Evolutionary conservation across 129 eudicot species (phyloP), one percentile per base, ranked within the genome.

Genomic region (Silybum marianum): DNA sequence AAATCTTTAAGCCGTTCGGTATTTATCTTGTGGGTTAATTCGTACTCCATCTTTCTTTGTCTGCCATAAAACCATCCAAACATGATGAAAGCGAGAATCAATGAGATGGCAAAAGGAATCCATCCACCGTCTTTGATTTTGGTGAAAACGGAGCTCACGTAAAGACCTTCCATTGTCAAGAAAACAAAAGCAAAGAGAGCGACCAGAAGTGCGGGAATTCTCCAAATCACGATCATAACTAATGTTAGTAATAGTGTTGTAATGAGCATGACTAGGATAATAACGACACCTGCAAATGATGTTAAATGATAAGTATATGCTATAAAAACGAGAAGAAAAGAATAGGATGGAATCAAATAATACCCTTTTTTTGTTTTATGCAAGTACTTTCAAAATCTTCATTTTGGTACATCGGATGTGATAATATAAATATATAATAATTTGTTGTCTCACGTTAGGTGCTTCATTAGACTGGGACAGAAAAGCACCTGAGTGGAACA

Each of bases 61-160:
- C 91, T 80, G 38, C 93, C 93, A 38, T 91, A 89, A 66, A 85
- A 87, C 96, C 96, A 91, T 63, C 91, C 91, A 38, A 91, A 91
- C 96, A 91, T 91, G 34, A 91, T 89, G 83, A 89, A 87, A 30
- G 91, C 90, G 16, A 91, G 93, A 34, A 91, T 81, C 40, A 89
- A 34, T 60, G 93, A 91, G 60, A 91, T 91, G 77, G 96, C 93
- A 32, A 91, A 91, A n/a, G 96, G 96, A 23, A 91, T 89, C 96
- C 93, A 91, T 67, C 96, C 96, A 12, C 96, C 96, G 77, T 91
- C 86, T 48, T 80, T 84, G 38, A 91, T 78, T 84, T 91, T 91
- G 72, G 88, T 91, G 40, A 87, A 84, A 26, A 91, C 84, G 13
- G 96, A 90, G 28, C 90, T 89, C 54, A 86, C 86, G 34, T 89